phyloP scores from a whole-genome alignment of 345 rosid genomes.

The Gossypium anomalum region DNA sequence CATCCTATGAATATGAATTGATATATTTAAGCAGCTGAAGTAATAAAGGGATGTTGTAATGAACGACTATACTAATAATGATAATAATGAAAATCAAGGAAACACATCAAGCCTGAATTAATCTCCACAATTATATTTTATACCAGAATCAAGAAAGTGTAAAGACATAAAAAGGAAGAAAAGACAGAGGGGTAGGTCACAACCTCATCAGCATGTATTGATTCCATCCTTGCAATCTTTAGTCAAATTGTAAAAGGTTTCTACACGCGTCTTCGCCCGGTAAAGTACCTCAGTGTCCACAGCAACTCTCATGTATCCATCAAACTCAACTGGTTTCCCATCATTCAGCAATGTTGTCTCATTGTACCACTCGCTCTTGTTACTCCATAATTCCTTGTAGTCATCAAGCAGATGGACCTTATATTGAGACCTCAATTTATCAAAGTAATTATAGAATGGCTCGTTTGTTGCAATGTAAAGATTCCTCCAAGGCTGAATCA shows the following conservation, averaged over 20 bases:
- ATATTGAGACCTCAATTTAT: constrained; percentile 81
- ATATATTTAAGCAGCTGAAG: not conserved
- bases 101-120: constrained; percentile 16
- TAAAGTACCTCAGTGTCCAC: constrained; percentile 90
- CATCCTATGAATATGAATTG: not conserved
- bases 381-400: constrained; percentile 72
- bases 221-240: constrained; percentile 90
- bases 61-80: not conserved
- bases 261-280: constrained; percentile 72
- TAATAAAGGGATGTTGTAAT: not conserved
- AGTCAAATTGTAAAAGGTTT: constrained; percentile 84
- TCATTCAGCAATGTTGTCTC: constrained; percentile 62
- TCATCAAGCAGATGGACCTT: constrained; percentile 86
- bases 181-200: constrained; percentile 16
- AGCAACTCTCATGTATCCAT: constrained; percentile 94
- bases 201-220: constrained; percentile 69
- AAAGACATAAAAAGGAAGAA: constrained; percentile 4
- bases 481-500: constrained; percentile 71
- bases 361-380: constrained; percentile 82
- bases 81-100: constrained; percentile 16
- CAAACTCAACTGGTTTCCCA: constrained; percentile 73
- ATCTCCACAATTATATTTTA: constrained; percentile 18
- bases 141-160: constrained; percentile 16
- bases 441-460: constrained; percentile 80
- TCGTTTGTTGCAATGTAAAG: constrained; percentile 81